A percentile compares a stretch with the other conserved stretches of the same genome.
Evolutionary conservation across 2,329 filamentous ascomycete genomes (phyloP).

Genomic region (Aureobasidium namibiae): DNA sequence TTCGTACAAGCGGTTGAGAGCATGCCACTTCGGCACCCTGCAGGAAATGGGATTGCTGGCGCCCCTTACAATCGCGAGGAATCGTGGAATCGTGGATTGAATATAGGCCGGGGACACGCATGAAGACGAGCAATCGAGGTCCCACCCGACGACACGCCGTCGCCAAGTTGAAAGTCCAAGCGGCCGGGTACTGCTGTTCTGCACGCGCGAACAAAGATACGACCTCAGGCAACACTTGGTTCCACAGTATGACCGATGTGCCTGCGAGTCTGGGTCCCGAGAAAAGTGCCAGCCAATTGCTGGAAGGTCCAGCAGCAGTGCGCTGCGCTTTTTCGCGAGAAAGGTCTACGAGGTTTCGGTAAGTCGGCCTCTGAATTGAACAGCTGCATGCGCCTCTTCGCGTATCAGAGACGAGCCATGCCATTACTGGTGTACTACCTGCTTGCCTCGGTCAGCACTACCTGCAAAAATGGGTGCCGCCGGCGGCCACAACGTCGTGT

Average conservation of each 20-base stretch:
- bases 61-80: not conserved
- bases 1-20: conserved; percentile 4
- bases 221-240: conserved; percentile 6
- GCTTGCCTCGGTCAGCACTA: conserved; percentile 10
- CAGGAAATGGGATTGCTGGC: not conserved
- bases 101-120: not conserved
- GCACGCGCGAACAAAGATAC: not conserved
- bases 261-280: not conserved
- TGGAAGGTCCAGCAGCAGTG: not conserved
- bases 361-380: not conserved
- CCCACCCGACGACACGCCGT: not conserved
- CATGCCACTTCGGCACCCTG: not conserved
- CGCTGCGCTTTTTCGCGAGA: not conserved
- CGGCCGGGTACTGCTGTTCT: not conserved
- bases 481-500: not conserved
- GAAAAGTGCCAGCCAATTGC: not conserved
- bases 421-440: not conserved
- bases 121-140: not conserved
- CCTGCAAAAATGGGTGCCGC: not conserved
- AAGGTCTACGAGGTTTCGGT: not conserved
- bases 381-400: conserved; percentile 2
- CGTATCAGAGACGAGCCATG: not conserved
- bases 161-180: not conserved
- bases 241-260: conserved; percentile 9
- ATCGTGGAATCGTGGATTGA: not conserved